Percentiles rank a stretch among this genome's conserved stretches.
Evolutionary conservation across 495 filamentous ascomycete species (phyloP).

Genomic region (Tricharina praecox): DNA sequence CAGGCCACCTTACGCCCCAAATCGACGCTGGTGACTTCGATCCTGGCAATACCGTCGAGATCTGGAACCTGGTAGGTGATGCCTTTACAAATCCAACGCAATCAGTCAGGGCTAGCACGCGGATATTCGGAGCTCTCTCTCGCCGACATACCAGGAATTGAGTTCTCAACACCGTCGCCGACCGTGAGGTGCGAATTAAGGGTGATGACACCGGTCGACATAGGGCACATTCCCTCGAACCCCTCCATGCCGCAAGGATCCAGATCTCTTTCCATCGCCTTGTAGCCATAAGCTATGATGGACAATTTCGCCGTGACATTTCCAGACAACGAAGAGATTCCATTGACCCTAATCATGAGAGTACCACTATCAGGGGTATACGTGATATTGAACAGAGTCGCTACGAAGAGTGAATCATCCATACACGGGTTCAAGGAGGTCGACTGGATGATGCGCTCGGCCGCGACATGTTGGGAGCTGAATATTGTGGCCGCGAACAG

Average conservation of each 20-base stretch:
- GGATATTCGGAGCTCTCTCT: background rate
- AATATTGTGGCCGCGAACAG: constrained; percentile 27
- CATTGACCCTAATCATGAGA: constrained; percentile 58
- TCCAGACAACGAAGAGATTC: constrained; percentile 69
- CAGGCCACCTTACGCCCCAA: constrained; percentile 56
- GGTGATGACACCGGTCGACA: constrained; percentile 70
- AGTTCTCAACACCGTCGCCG: constrained; percentile 35
- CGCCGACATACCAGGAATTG: constrained; percentile 47
- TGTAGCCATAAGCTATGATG: constrained; percentile 69
- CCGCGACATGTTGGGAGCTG: constrained; percentile 23
- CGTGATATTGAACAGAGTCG: constrained; percentile 63
- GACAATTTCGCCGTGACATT: constrained; percentile 64
- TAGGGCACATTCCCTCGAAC: constrained; percentile 73
- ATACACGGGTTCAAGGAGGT: constrained; percentile 66
- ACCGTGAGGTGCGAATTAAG: constrained; percentile 53
- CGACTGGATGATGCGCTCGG: constrained; percentile 41
- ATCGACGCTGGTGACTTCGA: constrained; percentile 54
- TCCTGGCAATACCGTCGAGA: constrained; percentile 69
- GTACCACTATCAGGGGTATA: constrained; percentile 63
- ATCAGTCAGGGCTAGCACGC: background rate
- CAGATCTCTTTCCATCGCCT: constrained; percentile 42
- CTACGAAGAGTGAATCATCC: constrained; percentile 60
- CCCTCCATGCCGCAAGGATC: constrained; percentile 49
- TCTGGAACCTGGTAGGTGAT: constrained; percentile 87
- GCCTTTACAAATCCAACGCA: constrained; percentile 25